A percentile compares a stretch with the other conserved stretches of the same genome.
Evolutionary conservation across 257 asterid species (phyloP).

Genomic region (Capsicum baccatum): DNA sequence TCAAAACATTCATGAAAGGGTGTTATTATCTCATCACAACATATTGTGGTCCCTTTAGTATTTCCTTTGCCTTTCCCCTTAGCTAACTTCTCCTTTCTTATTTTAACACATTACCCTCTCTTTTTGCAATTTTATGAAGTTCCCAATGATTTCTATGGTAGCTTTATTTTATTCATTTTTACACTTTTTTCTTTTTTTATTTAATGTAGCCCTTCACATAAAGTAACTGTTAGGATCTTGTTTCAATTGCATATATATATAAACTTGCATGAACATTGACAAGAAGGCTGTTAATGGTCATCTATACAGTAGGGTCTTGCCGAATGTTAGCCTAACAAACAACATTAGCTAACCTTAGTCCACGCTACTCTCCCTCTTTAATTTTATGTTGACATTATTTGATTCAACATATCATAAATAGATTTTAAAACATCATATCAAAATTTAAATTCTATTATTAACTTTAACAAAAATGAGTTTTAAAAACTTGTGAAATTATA

Average conservation of each 20-base stretch:
- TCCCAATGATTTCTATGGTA: neutral
- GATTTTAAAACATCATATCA: neutral
- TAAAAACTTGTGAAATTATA: neutral
- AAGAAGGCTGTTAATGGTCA: conserved; percentile 4
- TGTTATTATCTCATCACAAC: neutral
- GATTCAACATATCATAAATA: neutral
- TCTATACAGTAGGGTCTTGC: conserved; percentile 15
- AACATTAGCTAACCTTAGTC: conserved; percentile 23
- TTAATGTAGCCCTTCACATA: neutral
- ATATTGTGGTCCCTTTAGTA: neutral
- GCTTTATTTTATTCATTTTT: neutral
- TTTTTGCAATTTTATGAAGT: neutral
- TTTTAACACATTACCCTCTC: neutral
- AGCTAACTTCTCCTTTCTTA: neutral
- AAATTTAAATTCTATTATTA: neutral
- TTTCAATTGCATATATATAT: neutral
- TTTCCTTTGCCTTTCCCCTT: neutral
- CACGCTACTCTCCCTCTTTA: neutral
- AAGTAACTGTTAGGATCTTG: neutral
- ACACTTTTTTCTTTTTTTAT: neutral
- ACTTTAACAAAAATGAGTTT: neutral
- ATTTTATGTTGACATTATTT: neutral
- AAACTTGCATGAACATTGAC: conserved; percentile 11
- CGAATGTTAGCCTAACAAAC: conserved; percentile 1
- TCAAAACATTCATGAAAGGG: neutral